phyloP scores from a whole-genome alignment of 2,329 filamentous ascomycete genomes.

The Orbilia oligospora region DNA sequence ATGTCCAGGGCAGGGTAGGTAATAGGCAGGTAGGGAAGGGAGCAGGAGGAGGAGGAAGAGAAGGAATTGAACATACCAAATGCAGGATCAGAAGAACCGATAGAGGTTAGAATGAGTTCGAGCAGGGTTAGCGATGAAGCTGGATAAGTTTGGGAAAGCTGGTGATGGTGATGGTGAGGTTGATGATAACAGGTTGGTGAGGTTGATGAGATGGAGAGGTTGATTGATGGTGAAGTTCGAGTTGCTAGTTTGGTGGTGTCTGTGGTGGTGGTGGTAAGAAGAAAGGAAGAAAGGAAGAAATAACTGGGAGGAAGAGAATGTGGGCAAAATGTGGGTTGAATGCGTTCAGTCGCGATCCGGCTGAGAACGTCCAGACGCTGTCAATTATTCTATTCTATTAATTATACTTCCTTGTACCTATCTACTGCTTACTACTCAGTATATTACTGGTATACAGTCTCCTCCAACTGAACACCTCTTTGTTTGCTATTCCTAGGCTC shows the following conservation, averaged over 20 bases:
- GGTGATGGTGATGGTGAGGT: slow-evolving; percentile 2
- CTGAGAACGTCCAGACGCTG: not conserved
- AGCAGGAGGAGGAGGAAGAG: not conserved
- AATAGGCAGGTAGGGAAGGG: too few relatives aligned
- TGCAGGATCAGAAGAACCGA: not conserved
- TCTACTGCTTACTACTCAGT: too few relatives aligned
- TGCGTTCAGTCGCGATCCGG: slow-evolving; percentile 13
- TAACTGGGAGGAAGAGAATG: too few relatives aligned
- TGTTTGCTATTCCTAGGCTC: not conserved
- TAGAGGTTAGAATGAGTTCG: not conserved
- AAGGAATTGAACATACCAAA: not conserved
- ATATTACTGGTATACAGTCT: too few relatives aligned
- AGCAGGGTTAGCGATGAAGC: not conserved
- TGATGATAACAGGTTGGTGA: not conserved
- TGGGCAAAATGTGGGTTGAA: not conserved
- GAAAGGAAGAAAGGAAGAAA: not conserved
- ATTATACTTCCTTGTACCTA: too few relatives aligned
- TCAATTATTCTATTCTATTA: not conserved
- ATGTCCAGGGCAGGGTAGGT: too few relatives aligned
- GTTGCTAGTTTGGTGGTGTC: too few relatives aligned
- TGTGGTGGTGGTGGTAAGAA: too few relatives aligned
- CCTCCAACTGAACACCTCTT: slow-evolving; percentile 12
- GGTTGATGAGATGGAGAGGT: too few relatives aligned
- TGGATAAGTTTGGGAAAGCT: not conserved
- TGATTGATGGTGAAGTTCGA: slow-evolving; percentile 1